Base-by-base conservation (phyloP, 2,329 filamentous ascomycete genomes). In the Fusarium pininemorale region DNA sequence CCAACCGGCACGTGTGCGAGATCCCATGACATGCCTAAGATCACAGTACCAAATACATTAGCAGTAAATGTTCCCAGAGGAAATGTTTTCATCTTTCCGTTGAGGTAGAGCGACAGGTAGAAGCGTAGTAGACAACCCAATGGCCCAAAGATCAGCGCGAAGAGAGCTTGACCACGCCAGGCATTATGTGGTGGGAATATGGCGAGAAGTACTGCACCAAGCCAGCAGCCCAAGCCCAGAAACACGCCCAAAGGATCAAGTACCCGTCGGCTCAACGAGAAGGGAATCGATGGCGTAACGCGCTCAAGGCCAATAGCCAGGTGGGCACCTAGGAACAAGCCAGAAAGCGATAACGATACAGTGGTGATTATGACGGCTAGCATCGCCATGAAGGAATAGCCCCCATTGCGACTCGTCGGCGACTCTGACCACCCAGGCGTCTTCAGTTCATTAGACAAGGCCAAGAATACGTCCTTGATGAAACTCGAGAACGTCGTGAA, bases 401-500 rank as follows among this genome's bases (percentile, higher is more conserved):
- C 95, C 14, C 89, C 90, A 75, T 92, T 91, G 7, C 94, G 88
- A 10, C 70, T 67, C 5, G 84, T 79, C 3, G 84, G 81, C 0
- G 83, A 80, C 3, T 81, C 79, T 0, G 82, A 80, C 2, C 75
- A 78, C 26, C 83, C 82, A 1, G 82, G 79, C 4, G 81, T 79
- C 15, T 82, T 84, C 16, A 97, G 83, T 72, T 92, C 88, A 79
- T 98, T 96, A 8, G 93, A 91, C 24, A 97, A 83, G 0, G 94
- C 92, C 28, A 97, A 87, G 80, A 97, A 97, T 20, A 88, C 83
- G 77, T 97, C 95, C 12, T 93, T 89, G 53, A 95, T 91, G 80
- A 97, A 97, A 26, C 92, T 91, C 0, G 95, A 97, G 82, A 98
- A 98, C 15, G 93, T 95, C 0, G 95, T 98, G 78, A 96, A 94